Base-by-base conservation (phyloP, 2,329 filamentous ascomycete genomes). In the Botrytis deweyae region DNA sequence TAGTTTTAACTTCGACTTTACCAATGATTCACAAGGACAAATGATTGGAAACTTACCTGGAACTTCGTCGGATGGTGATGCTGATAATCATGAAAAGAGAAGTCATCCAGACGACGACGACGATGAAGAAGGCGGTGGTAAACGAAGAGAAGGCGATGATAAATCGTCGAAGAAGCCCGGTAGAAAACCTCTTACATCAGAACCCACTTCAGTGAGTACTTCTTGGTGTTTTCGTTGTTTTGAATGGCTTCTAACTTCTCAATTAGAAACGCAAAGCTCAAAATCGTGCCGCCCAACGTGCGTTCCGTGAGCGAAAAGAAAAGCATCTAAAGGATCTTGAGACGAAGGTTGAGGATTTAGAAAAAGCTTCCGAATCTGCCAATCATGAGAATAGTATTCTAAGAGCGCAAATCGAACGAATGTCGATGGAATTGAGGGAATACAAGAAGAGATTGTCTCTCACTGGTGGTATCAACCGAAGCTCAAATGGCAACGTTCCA, bases 131-230 rank as follows among this genome's bases (percentile, higher is more conserved):
- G 89, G 89, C 77, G 89, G 90, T 62, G 96, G 95, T 85, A 89
- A 94, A 77, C 89, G 93, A 75, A 94, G 97, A 83, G 90, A 91
- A 74, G 91, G 79, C 20, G 80, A 94, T 73, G 93, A 95, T 63
- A 97, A 96, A 84, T 87, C 91, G 62, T 90, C 93, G 38, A 98
- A 98, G 89, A 99, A 98, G 85, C 95, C 96, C 7, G 96, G 96
- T 69, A 90, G 96, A 76, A 99, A 99, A 86, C 96, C 95, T 33
- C 87, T 98, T 80, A 98, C 94, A 66, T 97, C 93, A 36, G 96
- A 98, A 83, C 96, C 96, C 38, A 98, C 93, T 78, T 96, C 95
- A 78, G 95, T 98, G 90, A 86, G 95, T 89, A 73, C 73, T 75
- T 63, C 33, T 72, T 72, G 44, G 46, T 33, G 72, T 40, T 81